These are phyloP conservation scores for Pseudozyma tsukubaensis DNA, from an alignment of 1,284 basidiomycete species.

Conservation along the genomic window DNA sequence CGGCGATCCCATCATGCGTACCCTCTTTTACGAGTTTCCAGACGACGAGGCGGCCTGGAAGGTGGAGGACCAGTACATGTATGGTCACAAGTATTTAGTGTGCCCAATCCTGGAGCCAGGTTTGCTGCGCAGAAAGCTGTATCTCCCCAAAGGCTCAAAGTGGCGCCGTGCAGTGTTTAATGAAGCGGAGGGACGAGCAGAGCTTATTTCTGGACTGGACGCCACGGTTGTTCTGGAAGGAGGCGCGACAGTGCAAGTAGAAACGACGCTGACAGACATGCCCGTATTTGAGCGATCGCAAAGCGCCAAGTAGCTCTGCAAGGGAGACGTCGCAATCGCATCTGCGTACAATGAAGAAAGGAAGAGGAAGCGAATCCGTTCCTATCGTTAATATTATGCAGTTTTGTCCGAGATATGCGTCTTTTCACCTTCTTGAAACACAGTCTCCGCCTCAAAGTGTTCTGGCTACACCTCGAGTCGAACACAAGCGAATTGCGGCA, in stretches of 20 bases:
- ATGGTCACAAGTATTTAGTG: slow-evolving; percentile 26
- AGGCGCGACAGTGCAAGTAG: background rate
- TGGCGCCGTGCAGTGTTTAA: background rate
- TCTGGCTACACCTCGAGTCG: too few relatives aligned
- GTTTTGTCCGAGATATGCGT: too few relatives aligned
- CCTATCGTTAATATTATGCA: too few relatives aligned
- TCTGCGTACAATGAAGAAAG: too few relatives aligned
- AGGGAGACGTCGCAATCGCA: too few relatives aligned
- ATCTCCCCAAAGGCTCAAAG: slow-evolving; percentile 8
- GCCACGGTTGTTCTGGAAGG: too few relatives aligned
- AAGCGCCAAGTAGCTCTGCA: too few relatives aligned
- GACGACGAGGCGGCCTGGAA: slow-evolving; percentile 13
- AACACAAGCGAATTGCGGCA: too few relatives aligned
- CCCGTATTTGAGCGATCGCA: background rate
- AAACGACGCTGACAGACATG: background rate
- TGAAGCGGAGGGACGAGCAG: background rate
- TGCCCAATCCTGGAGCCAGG: slow-evolving; percentile 20
- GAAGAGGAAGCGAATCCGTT: too few relatives aligned
- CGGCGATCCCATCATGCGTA: slow-evolving; percentile 29
- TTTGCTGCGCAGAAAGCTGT: slow-evolving; percentile 3
- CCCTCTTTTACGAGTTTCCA: slow-evolving; percentile 33
- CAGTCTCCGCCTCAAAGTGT: too few relatives aligned
- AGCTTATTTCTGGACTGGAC: too few relatives aligned
- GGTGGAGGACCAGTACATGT: slow-evolving; percentile 37
- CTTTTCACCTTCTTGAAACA: too few relatives aligned